Conservation (phyloP, 371 early-diverging fungal species). For the Mucor plumbeus region DNA sequence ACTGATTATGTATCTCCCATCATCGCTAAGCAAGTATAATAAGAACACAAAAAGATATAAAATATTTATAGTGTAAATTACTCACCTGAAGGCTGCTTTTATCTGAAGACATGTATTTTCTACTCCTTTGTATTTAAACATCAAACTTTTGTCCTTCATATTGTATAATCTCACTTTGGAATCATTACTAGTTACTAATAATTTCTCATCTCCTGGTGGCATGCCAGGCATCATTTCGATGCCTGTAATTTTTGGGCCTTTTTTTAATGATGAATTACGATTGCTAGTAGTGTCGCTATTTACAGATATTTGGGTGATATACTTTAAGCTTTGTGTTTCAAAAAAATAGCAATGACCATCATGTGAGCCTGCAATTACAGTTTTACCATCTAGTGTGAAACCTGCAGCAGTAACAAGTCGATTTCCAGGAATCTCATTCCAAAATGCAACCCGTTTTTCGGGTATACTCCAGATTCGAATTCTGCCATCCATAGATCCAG, state of each 20-base stretch:
- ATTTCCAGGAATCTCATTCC: conserved; percentile 75
- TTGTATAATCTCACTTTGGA: conserved; percentile 80
- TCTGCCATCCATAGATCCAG: conserved; percentile 79
- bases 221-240: conserved; percentile 64
- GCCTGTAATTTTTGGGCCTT: conserved; percentile 78
- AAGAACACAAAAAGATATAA: background rate
- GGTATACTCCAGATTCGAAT: conserved; percentile 85
- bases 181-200: conserved; percentile 83
- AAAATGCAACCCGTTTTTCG: conserved; percentile 74
- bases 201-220: conserved; percentile 54
- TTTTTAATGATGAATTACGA: conserved; percentile 31
- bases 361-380: conserved; percentile 78
- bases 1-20: conserved; percentile 79
- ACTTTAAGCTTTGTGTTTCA: conserved; percentile 75
- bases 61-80: background rate
- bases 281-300: conserved; percentile 46
- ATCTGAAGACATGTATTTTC: conserved; percentile 72
- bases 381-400: conserved; percentile 74
- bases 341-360: conserved; percentile 81
- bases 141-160: conserved; percentile 72
- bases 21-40: conserved; percentile 47
- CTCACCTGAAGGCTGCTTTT: conserved; percentile 72
- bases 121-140: conserved; percentile 79
- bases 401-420: conserved; percentile 78
- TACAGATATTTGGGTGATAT: conserved; percentile 80